Base-by-base conservation (phyloP, 441 rosid species). In the Theobroma grandiflorum region DNA sequence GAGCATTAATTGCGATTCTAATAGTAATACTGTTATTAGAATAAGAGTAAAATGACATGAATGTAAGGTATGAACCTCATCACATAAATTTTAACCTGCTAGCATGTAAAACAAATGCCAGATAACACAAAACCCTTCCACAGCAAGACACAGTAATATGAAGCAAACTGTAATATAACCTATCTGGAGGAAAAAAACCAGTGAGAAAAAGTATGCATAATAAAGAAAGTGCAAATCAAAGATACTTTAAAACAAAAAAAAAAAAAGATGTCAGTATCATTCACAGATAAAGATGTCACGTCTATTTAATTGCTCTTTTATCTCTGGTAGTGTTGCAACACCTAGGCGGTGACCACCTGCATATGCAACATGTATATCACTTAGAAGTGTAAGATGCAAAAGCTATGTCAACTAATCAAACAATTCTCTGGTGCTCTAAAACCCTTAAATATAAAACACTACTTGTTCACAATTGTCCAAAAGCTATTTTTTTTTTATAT, bases 311-410 rank as follows among this genome's bases (percentile, higher is more conserved):
- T 11, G 12, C 66, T 33, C 83, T 33, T 61, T 53, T 65, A 50
- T 74, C 42, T 64, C 68, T 26, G 73, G 71, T 9, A 74, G 42
- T 33, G 40, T 55, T 37, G 85, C 72, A 22, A 31, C 61, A 22
- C 74, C 78, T 83, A 85, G 38, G 62, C 81, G 42, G 86, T 84
- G 42, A 66, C 85, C 86, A 66, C 85, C 86, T 83, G 87, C 84
- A 83, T 50, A 67, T 22, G 38, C 69, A 80, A 81, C 4, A 58
- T 37, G n/a, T 53, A 57, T 70, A 70, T 70, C 42, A 49, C 7
- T 42, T 70, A 70, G 11, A 11, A 42, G 16, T 43, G 33, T 18
- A 40, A n/a, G 72, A 42, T n/a, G 31, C 6, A 9, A 47, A 14
- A 67, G 53, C 35, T 42, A 42, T 40, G 3, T 22, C 4, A 67